A percentile compares a stretch with the other conserved stretches of the same genome.
These are phyloP conservation scores for Penicillium paneum DNA, from an alignment of 2,329 filamentous ascomycete species.

Conservation along the genomic window DNA sequence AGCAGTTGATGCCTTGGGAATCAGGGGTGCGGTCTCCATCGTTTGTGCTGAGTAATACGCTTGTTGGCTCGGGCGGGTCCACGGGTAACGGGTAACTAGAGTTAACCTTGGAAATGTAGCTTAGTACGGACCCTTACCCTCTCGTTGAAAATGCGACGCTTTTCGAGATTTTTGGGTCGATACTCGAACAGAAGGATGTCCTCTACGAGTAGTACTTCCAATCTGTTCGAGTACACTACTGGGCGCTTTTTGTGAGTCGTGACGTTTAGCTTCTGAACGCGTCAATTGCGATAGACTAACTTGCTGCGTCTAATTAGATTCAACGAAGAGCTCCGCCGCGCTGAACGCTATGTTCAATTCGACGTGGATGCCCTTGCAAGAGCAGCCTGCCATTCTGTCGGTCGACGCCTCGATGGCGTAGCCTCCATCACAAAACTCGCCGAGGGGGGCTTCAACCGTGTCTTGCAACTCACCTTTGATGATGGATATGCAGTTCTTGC, in stretches of 20 bases:
- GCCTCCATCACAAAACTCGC: constrained; percentile 29
- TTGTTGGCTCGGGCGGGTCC: not conserved
- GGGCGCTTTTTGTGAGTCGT: constrained; percentile 8
- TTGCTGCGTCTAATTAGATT: constrained; percentile 1
- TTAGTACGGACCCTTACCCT: not conserved
- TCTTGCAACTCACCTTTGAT: constrained; percentile 32
- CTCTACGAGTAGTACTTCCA: not conserved
- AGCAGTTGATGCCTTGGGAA: too few relatives aligned
- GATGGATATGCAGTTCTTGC: constrained; percentile 32
- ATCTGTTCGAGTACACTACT: constrained; percentile 8
- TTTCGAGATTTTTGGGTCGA: not conserved
- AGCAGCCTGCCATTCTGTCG: constrained; percentile 5
- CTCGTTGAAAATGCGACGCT: not conserved
- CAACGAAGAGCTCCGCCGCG: constrained; percentile 12
- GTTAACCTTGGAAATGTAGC: not conserved
- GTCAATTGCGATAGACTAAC: not conserved
- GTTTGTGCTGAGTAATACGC: not conserved
- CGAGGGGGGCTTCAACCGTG: constrained; percentile 40
- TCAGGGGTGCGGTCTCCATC: too few relatives aligned
- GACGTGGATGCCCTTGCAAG: constrained; percentile 9
- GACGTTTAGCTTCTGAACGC: not conserved
- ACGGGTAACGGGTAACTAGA: not conserved
- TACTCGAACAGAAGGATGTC: not conserved
- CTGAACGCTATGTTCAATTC: constrained; percentile 7
- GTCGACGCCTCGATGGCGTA: not conserved